A percentile compares a stretch with the other conserved stretches of the same genome.
Conservation (phyloP, 768 basidiomycete genomes). For the Psilocybe cyanescens region DNA sequence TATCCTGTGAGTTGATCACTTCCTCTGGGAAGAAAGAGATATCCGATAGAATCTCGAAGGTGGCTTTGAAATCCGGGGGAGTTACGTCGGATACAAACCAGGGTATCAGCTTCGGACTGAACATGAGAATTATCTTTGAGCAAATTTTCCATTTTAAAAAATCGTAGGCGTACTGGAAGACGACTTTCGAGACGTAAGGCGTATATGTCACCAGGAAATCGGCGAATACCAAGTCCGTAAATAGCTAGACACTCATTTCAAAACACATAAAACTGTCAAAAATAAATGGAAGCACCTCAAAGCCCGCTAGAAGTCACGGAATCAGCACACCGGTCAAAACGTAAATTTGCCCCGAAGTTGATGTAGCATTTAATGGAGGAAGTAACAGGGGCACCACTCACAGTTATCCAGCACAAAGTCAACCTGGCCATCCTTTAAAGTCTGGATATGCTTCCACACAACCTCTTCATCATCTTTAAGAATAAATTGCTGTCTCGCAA, state of each 20-base stretch:
- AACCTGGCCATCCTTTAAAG: conserved; percentile 56
- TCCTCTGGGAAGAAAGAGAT: conserved; percentile 61
- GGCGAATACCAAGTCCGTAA: conserved; percentile 91
- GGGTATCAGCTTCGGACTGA: conserved; percentile 89
- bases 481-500: conserved; percentile 77
- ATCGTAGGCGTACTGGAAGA: conserved; percentile 77
- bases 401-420: conserved; percentile 95
- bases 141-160: neutral
- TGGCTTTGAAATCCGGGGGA: conserved; percentile 76
- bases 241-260: conserved; percentile 56
- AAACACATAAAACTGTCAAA: neutral
- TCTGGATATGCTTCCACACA: conserved; percentile 75
- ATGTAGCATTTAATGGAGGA: neutral
- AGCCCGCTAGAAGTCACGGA: conserved; percentile 64
- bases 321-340: neutral
- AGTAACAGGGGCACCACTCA: conserved; percentile 32
- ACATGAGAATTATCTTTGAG: neutral
- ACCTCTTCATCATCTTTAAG: conserved; percentile 79
- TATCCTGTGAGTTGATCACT: conserved; percentile 21
- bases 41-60: conserved; percentile 61
- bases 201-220: conserved; percentile 93
- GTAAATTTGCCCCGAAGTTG: too few relatives aligned
- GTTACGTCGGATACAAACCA: conserved; percentile 99
- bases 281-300: conserved; percentile 61
- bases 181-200: conserved; percentile 77